Evolutionary conservation across 2,329 filamentous ascomycete species (phyloP).

Genomic region (Elsinoe ampelina): DNA sequence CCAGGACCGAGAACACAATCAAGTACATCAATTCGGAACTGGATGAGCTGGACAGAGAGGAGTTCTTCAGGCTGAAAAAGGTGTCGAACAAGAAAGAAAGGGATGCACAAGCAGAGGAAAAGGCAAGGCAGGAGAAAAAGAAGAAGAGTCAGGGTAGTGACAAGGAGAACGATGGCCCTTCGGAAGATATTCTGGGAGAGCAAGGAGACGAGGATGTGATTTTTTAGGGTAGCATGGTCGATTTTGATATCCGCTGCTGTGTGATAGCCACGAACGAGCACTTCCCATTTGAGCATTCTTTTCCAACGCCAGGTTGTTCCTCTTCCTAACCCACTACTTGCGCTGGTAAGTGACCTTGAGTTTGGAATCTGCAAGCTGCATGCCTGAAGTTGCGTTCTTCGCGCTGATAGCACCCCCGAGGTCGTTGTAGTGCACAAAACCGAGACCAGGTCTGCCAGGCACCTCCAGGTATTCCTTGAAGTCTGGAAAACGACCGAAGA

Average conservation of each 20-base stretch:
- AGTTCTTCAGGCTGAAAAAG: constrained; percentile 97
- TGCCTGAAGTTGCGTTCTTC: constrained; percentile 85
- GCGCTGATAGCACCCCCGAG: constrained; percentile 84
- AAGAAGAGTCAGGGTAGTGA: constrained; percentile 16
- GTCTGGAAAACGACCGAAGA: constrained; percentile 85
- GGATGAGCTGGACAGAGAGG: constrained; percentile 92
- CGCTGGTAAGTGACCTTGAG: constrained; percentile 97
- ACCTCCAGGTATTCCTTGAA: constrained; percentile 90
- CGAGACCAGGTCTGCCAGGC: constrained; percentile 76
- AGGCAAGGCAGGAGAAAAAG: constrained; percentile 22
- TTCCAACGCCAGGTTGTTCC: neutral
- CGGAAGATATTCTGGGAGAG: constrained; percentile 28
- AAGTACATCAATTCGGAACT: constrained; percentile 99
- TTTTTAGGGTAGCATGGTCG: constrained; percentile 18
- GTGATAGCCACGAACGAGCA: neutral
- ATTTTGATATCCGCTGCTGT: constrained; percentile 6
- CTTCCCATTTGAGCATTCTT: neutral
- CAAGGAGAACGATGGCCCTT: constrained; percentile 16
- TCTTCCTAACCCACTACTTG: constrained; percentile 43
- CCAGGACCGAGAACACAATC: constrained; percentile 98
- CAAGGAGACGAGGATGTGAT: constrained; percentile 28
- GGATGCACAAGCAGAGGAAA: constrained; percentile 34
- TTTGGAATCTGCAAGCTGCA: constrained; percentile 66
- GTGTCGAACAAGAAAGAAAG: constrained; percentile 62
- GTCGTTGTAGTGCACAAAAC: constrained; percentile 91